Conservation (phyloP, 2,329 filamentous ascomycete genomes). For the Hysterium pulicare region DNA sequence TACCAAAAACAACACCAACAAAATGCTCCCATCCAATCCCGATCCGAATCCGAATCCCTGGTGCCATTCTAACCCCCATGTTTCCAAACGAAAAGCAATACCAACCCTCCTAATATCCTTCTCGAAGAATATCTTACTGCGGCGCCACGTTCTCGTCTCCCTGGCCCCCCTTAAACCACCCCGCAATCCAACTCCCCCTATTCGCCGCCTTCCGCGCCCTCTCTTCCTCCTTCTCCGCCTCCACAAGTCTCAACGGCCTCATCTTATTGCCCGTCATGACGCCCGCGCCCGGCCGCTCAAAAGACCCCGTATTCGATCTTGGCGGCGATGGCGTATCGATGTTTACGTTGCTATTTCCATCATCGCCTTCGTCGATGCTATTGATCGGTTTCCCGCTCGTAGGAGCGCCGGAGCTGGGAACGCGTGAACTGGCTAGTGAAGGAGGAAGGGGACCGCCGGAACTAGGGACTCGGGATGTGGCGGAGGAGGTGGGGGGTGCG, state of each 20-base stretch:
- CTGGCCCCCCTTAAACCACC: constrained; percentile 35
- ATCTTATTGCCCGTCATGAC: constrained; percentile 64
- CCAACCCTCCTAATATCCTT: no score
- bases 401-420: constrained; percentile 4
- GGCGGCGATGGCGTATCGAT: constrained; percentile 47
- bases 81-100: no score
- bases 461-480: constrained; percentile 39
- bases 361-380: constrained; percentile 27
- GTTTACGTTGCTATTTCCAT: constrained; percentile 19
- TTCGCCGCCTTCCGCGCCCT: constrained; percentile 44
- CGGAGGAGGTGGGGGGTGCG: constrained; percentile 45
- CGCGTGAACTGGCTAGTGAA: constrained; percentile 22
- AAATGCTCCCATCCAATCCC: no score
- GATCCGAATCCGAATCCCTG: no score
- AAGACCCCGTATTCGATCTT: constrained; percentile 51
- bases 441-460: no score
- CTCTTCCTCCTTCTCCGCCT: constrained; percentile 55
- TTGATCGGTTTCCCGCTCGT: constrained; percentile 10
- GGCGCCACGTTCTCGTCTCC: not conserved
- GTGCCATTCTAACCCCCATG: no score
- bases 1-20: no score
- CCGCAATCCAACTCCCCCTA: constrained; percentile 45
- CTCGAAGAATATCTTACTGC: no score
- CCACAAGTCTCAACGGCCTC: constrained; percentile 79
- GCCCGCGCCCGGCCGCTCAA: constrained; percentile 25